Base-by-base conservation (phyloP, 306 rosid genomes). In the Benincasa hispida region DNA sequence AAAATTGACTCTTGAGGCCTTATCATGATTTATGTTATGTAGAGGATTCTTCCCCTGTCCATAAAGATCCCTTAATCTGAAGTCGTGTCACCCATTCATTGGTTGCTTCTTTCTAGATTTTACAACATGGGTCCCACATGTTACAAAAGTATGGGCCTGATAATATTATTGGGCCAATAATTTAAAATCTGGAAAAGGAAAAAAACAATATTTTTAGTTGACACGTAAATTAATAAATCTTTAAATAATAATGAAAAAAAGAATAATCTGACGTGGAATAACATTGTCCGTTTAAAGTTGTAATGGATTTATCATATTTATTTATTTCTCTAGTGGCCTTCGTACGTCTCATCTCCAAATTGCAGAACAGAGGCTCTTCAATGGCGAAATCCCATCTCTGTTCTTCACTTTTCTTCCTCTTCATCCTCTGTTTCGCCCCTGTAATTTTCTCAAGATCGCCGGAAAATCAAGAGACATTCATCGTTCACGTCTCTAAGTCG, bases 401-500 rank as follows among this genome's bases (percentile, higher is more conserved):
- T 22, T 72, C 51, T 17, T 14, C 57, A 65, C 18, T 67, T 65
- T 45, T 45, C 59, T 51, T 60, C 78, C 8, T 87, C 65, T 2
- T 79, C 75, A 0, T 73, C 56, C 24, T 83, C 58, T 79, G 42
- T 76, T 55, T 74, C 9, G 1, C 68, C 37, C 69, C 81, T 32
- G n/a, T 53, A 4, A 10, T 81, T 2, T 37, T 78, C 56, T 80
- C 87, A 4, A 18, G 68, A 8, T 78, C 69, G 58, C 81, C 83
- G 0, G 88, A 87, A 25, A 55, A 15, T 57, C 91, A 88, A 2
- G 84, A 70, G 37, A 90, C 89, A 66, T 91, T 80, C 84, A 90
- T 94, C 77, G 76, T 94, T 86, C 95, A 94, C 86, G 91, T 91
- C 75, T 76, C 97, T 0, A 78, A 78, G 81, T 82, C 90, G 7